These are phyloP conservation scores for Candida morakotiae DNA, from an alignment of 805 yeast species.

Conservation along the genomic window DNA sequence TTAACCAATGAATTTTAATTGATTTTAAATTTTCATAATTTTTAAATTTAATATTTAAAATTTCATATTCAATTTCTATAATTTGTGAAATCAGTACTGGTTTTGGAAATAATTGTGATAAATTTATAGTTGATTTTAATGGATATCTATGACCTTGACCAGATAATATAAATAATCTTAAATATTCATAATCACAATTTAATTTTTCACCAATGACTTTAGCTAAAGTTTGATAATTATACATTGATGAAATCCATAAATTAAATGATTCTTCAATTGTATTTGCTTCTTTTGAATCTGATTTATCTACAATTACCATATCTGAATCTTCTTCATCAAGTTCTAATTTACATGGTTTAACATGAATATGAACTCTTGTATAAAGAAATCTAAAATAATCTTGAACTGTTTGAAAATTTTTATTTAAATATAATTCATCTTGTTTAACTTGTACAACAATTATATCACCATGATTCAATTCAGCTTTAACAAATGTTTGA, in stretches of 20 bases:
- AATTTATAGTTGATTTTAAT: conserved; percentile 26
- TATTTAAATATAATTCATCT: conserved; percentile 15
- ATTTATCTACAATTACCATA: conserved; percentile 22
- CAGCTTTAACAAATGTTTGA: conserved; percentile 50
- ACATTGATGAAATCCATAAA: conserved; percentile 65
- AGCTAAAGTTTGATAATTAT: conserved; percentile 57
- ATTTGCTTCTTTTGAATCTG: conserved; percentile 12
- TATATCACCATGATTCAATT: conserved; percentile 68
- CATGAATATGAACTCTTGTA: conserved; percentile 56
- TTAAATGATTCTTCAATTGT: conserved; percentile 36
- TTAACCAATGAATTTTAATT: conserved; percentile 67
- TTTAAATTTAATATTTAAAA: conserved; percentile 65
- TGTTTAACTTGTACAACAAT: conserved; percentile 32
- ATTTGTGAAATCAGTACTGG: conserved; percentile 42
- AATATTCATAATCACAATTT: conserved; percentile 46
- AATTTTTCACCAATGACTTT: conserved; percentile 53
- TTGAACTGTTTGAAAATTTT: conserved; percentile 25
- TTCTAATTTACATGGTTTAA: conserved; percentile 43
- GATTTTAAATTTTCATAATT: conserved; percentile 76
- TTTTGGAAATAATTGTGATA: conserved; percentile 40
- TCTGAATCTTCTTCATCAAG: conserved; percentile 49
- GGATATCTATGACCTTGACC: conserved; percentile 57
- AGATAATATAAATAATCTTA: conserved; percentile 62
- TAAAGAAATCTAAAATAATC: conserved; percentile 52
- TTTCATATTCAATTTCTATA: conserved; percentile 63